Conservation (phyloP, 306 rosid species). For the Pueraria montana region DNA sequence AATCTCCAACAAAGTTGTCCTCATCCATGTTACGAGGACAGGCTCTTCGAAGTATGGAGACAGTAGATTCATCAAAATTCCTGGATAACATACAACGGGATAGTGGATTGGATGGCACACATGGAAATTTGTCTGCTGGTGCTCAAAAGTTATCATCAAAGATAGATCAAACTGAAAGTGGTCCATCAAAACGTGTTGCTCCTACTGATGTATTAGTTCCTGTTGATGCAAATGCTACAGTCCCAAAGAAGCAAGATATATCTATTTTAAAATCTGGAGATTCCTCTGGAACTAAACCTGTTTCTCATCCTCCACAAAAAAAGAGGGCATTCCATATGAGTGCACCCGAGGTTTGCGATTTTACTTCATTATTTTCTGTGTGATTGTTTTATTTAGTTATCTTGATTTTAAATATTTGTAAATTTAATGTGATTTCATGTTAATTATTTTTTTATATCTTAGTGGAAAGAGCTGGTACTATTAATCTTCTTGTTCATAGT, state of each 20-base stretch:
- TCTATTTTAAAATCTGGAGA: conserved; percentile 46
- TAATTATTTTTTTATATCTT: not conserved
- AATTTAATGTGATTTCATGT: not conserved
- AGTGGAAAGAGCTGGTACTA: not conserved
- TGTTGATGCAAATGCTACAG: conserved; percentile 47
- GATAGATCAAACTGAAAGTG: conserved; percentile 61
- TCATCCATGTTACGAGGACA: conserved; percentile 84
- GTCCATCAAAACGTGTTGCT: conserved; percentile 49
- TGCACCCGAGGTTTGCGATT: conserved; percentile 82
- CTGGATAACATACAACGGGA: conserved; percentile 52
- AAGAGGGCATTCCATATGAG: conserved; percentile 84
- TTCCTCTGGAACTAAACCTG: conserved; percentile 52
- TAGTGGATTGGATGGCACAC: conserved; percentile 42
- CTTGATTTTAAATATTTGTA: not conserved
- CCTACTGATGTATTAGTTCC: conserved; percentile 47
- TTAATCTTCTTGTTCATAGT: not conserved
- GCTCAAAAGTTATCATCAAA: conserved; percentile 54
- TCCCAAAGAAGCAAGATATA: conserved; percentile 48
- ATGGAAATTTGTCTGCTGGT: conserved; percentile 46
- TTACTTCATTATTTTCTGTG: conserved; percentile 21
- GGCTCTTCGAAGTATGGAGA: conserved; percentile 89
- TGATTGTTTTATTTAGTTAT: conserved; percentile 17
- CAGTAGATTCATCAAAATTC: conserved; percentile 76
- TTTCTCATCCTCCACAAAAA: conserved; percentile 56
- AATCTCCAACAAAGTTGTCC: conserved; percentile 76